Percentiles rank a stretch among this genome's conserved stretches.
Conservation (phyloP, 345 rosid species). For the Populus simonii region DNA sequence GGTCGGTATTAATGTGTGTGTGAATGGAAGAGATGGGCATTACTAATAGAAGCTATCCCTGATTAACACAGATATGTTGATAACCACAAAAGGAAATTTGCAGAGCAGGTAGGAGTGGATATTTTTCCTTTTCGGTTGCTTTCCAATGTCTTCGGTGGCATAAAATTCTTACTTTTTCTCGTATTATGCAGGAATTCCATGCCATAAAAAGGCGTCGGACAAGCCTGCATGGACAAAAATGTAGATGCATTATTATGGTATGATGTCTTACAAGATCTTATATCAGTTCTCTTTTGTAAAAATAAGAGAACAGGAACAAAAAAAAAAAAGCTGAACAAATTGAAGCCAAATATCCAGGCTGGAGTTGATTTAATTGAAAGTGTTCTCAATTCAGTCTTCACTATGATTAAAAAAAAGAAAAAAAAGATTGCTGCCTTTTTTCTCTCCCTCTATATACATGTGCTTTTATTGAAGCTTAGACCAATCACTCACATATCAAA, state of each 20-base stretch:
- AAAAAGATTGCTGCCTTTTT: not conserved
- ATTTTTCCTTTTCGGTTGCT: conserved; percentile 3
- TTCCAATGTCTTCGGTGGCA: not conserved
- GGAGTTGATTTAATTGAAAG: not conserved
- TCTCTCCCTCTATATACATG: not conserved
- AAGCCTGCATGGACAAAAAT: conserved; percentile 46
- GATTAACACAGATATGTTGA: conserved; percentile 62
- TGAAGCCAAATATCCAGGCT: not conserved
- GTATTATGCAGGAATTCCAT: conserved; percentile 61
- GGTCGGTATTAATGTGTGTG: not conserved
- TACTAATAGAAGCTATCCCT: conserved; percentile 32
- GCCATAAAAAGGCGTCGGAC: conserved; percentile 61
- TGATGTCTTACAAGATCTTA: conserved; percentile 6
- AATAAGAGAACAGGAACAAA: not conserved
- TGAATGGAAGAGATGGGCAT: conserved; percentile 3
- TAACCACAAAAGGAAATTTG: conserved; percentile 76
- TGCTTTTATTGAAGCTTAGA: not conserved
- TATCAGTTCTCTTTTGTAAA: not conserved
- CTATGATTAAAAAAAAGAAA: conserved; percentile 7
- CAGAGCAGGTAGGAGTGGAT: conserved; percentile 64
- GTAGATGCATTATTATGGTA: conserved; percentile 68
- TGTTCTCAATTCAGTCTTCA: not conserved
- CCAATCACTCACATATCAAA: conserved; percentile 4
- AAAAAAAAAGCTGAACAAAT: not conserved
- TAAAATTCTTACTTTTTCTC: conserved; percentile 6